Evolutionary conservation across 805 yeast genomes (phyloP), one percentile per base, ranked within the genome.

Genomic region (Suhomyces pyralidae): DNA sequence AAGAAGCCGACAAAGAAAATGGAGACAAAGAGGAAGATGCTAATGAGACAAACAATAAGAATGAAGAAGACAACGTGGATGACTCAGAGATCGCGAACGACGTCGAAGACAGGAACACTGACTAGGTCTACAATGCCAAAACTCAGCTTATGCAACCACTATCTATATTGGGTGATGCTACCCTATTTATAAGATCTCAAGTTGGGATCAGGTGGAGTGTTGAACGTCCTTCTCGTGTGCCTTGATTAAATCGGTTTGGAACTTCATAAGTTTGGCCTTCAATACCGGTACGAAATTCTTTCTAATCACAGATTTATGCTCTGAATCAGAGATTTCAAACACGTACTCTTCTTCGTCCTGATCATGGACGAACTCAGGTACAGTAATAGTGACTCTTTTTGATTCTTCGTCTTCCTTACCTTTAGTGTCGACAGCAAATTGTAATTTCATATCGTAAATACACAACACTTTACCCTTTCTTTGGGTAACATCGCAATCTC

Each of bases 401-500:
- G 59, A 52, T 17, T 69, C 65, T 46, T 71, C 76, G n/a, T 74
- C 77, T 7, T 66, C 71, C 26, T 64, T 59, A 12, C 81, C 76
- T 36, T 66, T 61, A 19, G 83, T 73, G 7, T 54, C 51, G 14
- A 61, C 61, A 8, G 70, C 61, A 53, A 88, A 76, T 56, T 73
- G 76, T 46, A 88, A 65, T 45, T 73, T 71, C 77, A 88, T 65
- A 63, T 88, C 96, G 61, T 81, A 88, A 48, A 88, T 84, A 63
- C 93, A 87, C 61, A 83, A 80, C 24, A 85, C 89, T 68, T 84
- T 86, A 7, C 93, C 93, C 68, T 88, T 88, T 73, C 96, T 81
- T 68, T 88, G 93, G 20, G 90, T 84, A 12, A 88, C 92, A 61
- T 88, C 88, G 60, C 94, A 86, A 66, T 88, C 94, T 20, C 96